Percentiles rank a stretch among this genome's conserved stretches.
These are phyloP conservation scores for Eimeria sp. DNA, from an alignment of 169 alveolate species.

Conservation along the genomic window DNA sequence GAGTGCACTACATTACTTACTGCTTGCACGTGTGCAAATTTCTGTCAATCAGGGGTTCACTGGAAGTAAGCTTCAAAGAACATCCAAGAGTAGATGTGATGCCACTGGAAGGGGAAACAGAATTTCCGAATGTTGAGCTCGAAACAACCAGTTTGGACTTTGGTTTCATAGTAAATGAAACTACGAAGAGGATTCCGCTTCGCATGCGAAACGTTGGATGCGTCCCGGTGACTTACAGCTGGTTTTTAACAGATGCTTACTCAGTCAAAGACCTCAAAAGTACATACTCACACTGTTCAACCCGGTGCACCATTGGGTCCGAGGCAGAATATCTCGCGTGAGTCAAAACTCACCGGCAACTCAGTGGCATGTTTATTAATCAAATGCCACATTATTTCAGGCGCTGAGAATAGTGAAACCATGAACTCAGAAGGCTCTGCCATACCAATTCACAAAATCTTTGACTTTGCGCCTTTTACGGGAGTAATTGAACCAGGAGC, in stretches of 20 bases:
- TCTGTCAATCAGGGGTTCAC: constrained; percentile 79
- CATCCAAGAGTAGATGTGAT: constrained; percentile 96
- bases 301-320: neutral
- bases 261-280: constrained; percentile 37
- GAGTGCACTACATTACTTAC: neutral
- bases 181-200: constrained; percentile 73
- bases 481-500: constrained; percentile 95
- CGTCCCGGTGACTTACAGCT: constrained; percentile 93
- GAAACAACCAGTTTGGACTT: constrained; percentile 92
- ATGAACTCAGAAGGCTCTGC: constrained; percentile 54
- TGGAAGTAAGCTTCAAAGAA: constrained; percentile 91
- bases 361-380: neutral
- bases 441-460: constrained; percentile 93
- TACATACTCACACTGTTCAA: neutral
- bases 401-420: constrained; percentile 19
- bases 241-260: constrained; percentile 91
- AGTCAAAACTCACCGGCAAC: neutral
- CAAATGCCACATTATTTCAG: neutral
- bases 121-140: constrained; percentile 94
- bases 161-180: constrained; percentile 95
- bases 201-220: constrained; percentile 93
- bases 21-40: neutral
- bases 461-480: constrained; percentile 95
- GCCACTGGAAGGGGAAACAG: constrained; percentile 94
- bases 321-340: neutral